Conservation (phyloP, 768 basidiomycete genomes). For the Punctularia strigosozonata region DNA sequence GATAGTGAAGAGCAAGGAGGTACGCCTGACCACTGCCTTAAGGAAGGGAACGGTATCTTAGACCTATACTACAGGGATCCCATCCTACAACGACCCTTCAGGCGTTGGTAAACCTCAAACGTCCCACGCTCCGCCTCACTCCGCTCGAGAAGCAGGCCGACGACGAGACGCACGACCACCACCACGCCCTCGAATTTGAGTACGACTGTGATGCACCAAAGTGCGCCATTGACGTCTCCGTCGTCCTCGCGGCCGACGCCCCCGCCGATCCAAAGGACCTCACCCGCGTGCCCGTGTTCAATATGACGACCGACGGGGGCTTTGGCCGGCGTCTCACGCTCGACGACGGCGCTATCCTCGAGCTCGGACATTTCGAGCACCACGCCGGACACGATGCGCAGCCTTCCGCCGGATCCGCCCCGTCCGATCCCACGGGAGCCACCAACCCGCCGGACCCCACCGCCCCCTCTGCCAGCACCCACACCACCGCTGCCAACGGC, state of each 20-base stretch:
- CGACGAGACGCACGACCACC: constrained; percentile 39
- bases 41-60: not conserved
- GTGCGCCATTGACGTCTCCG: constrained; percentile 69
- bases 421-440: constrained; percentile 2
- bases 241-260: constrained; percentile 44
- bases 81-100: constrained; percentile 90
- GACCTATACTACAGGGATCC: constrained; percentile 35
- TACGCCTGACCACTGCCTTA: constrained; percentile 19
- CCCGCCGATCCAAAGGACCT: constrained; percentile 5
- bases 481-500: constrained; percentile 5
- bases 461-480: constrained; percentile 6
- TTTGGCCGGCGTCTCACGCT: constrained; percentile 66
- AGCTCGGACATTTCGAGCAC: constrained; percentile 65
- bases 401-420: constrained; percentile 4
- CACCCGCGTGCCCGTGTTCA: constrained; percentile 47
- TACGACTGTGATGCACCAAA: constrained; percentile 87
- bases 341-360: constrained; percentile 70
- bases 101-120: constrained; percentile 88
- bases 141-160: constrained; percentile 37
- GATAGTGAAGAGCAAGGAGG: constrained; percentile 85
- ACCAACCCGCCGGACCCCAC: constrained; percentile 6
- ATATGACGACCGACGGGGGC: constrained; percentile 65
- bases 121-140: constrained; percentile 73
- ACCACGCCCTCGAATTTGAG: constrained; percentile 80
- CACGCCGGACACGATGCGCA: not conserved